These are phyloP conservation scores for Dispira simplex DNA, from an alignment of 192 early-diverging fungal genomes.

Conservation along the genomic window DNA sequence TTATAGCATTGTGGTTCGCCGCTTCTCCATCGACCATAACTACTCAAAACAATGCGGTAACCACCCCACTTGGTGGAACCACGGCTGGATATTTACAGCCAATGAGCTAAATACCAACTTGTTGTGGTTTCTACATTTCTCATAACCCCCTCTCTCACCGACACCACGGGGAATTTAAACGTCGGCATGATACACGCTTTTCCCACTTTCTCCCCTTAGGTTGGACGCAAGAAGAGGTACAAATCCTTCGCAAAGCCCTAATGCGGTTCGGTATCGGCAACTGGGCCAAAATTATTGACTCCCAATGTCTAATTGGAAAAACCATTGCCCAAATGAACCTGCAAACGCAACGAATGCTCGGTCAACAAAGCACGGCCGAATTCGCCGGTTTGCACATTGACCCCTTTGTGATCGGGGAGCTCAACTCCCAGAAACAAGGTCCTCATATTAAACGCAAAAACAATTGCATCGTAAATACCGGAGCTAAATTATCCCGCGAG, in stretches of 20 bases:
- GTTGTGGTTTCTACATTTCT: too few species aligned
- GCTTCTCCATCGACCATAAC: too few species aligned
- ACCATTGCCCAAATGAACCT: constrained; percentile 97
- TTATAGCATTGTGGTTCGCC: too few species aligned
- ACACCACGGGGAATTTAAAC: too few species aligned
- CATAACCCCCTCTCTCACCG: too few species aligned
- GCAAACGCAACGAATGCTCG: constrained; percentile 85
- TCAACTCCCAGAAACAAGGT: constrained; percentile 72
- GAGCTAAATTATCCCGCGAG: constrained; percentile 59
- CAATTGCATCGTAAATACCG: constrained; percentile 88
- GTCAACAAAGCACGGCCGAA: constrained; percentile 92
- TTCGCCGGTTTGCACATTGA: constrained; percentile 90
- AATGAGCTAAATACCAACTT: too few species aligned
- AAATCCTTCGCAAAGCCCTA: constrained; percentile 65
- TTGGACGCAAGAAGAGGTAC: constrained; percentile 76
- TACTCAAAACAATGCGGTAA: too few species aligned
- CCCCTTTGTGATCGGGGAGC: constrained; percentile 64
- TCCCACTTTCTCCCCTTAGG: constrained; percentile 31
- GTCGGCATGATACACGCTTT: background rate
- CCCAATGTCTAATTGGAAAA: constrained; percentile 77
- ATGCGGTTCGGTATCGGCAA: constrained; percentile 88
- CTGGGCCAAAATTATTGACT: constrained; percentile 92
- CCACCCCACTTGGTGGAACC: too few species aligned
- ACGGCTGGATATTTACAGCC: too few species aligned
- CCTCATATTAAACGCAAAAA: constrained; percentile 80